Evolutionary conservation across 495 filamentous ascomycete genomes (phyloP), one percentile per base, ranked within the genome.

Genomic region (Penicillium dipodomyicola): DNA sequence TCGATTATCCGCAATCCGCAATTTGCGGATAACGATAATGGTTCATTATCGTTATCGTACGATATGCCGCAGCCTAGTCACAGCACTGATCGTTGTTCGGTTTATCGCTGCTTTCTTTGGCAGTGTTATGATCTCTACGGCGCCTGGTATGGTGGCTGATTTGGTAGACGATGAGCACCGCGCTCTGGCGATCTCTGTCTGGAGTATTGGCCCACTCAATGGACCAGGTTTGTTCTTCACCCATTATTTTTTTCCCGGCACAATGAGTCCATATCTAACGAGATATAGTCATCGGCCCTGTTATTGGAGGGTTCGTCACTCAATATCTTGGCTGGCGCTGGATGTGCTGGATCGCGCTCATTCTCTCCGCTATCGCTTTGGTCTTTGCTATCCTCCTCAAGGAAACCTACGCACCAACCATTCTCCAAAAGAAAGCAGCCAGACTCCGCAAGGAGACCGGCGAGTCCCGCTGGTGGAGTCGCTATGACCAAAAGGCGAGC

Each of bases 81-180:
- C n/a, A n/a, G n/a, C n/a, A 48, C 78, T 94, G 44, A 79, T 95
- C 7, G 73, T 87, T 6, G 79, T 87, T 14, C 74, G 91, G 5
- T 93, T 92, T 59, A 81, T 94, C 56, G 87, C 85, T 3, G 91
- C 91, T 7, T 62, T 92, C 37, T 89, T 87, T 37, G 91, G 90
- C 15, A 82, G 85, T 15, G 88, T 87, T 29, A 87, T 92, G 81
- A 82, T 96, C 17, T 82, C 84, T 4, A 95, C 92, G 60, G 83
- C 86, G 2, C 89, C 92, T 1, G 92, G 91, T 15, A 91, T 90
- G 46, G 80, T 97, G 1, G 83, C 86, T 29, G 92, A 97, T 68
- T 86, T 96, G 51, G 82, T 86, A 29, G 76, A 78, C 19, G 84
- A 87, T 53, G 79, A 91, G 39, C 79, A 84, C 56, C 82, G 90